These are phyloP conservation scores for Lepiota brunneoincarnata DNA, from an alignment of 768 basidiomycete species.

Conservation along the genomic window DNA sequence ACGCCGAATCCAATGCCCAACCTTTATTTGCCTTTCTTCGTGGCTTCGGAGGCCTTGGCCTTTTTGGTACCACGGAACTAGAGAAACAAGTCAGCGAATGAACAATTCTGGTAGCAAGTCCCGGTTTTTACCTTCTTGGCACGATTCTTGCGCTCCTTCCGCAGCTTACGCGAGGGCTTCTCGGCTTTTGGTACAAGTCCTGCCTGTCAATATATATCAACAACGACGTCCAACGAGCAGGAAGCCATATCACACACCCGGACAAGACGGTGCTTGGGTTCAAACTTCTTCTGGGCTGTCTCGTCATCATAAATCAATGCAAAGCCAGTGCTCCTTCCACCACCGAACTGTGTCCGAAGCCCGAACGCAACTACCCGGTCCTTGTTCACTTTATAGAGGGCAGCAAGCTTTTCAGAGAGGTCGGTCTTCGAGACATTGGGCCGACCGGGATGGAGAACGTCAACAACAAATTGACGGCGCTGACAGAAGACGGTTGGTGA, in stretches of 20 bases:
- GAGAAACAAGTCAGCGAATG: slow-evolving; percentile 14
- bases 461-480: slow-evolving; percentile 96
- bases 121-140: slow-evolving; percentile 87
- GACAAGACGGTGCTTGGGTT: slow-evolving; percentile 93
- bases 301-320: slow-evolving; percentile 97
- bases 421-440: slow-evolving; percentile 92
- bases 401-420: slow-evolving; percentile 88
- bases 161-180: slow-evolving; percentile 92
- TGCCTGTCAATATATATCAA: slow-evolving; percentile 39
- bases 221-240: neutral
- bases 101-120: neutral
- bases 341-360: slow-evolving; percentile 95
- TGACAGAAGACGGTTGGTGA: slow-evolving; percentile 95
- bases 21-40: slow-evolving; percentile 89
- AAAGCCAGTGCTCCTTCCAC: slow-evolving; percentile 96
- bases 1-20: neutral
- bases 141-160: slow-evolving; percentile 99
- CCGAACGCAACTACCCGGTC: slow-evolving; percentile 91
- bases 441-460: slow-evolving; percentile 93
- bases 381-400: slow-evolving; percentile 92
- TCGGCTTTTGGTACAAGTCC: slow-evolving; percentile 76
- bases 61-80: slow-evolving; percentile 96
- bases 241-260: slow-evolving; percentile 59
- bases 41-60: slow-evolving; percentile 85
- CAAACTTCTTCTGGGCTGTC: slow-evolving; percentile 92